Evolutionary conservation across 768 basidiomycete genomes (phyloP).

Genomic region (Amanita rubescens): DNA sequence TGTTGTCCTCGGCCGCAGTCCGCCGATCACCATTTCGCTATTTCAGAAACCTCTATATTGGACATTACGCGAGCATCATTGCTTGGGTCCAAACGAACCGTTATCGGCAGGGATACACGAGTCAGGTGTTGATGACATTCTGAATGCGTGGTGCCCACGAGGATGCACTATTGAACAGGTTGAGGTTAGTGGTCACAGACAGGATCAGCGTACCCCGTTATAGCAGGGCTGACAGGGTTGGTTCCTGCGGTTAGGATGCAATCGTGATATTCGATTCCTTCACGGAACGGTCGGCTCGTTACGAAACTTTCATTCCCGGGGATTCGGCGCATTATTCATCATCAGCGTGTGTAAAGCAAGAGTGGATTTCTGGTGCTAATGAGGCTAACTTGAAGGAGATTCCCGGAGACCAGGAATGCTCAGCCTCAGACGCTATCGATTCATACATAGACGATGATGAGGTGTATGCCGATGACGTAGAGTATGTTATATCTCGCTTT

Average conservation of each 20-base stretch:
- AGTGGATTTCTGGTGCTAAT: conserved; percentile 24
- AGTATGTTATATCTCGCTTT: conserved; percentile 10
- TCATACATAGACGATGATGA: conserved; percentile 28
- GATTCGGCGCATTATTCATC: conserved; percentile 30
- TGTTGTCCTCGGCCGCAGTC: conserved; percentile 17
- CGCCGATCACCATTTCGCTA: conserved; percentile 19
- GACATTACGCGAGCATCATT: conserved; percentile 39
- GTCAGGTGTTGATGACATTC: conserved; percentile 33
- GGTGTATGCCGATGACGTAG: conserved; percentile 30
- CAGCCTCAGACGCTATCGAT: neutral
- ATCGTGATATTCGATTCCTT: conserved; percentile 34
- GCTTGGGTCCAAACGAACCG: conserved; percentile 30
- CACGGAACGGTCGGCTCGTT: conserved; percentile 31
- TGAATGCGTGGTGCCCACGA: conserved; percentile 43
- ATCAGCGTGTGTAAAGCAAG: conserved; percentile 18
- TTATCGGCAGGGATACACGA: conserved; percentile 27
- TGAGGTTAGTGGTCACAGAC: conserved; percentile 21
- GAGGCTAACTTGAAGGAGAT: conserved; percentile 23
- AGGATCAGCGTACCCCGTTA: conserved; percentile 1
- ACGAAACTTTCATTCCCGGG: conserved; percentile 38
- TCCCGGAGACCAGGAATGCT: conserved; percentile 14
- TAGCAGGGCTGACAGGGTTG: neutral
- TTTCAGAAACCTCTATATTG: conserved; percentile 32
- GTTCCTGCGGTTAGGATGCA: conserved; percentile 25
- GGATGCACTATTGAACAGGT: conserved; percentile 24